Conservation (phyloP, 371 early-diverging fungal genomes). For the Thermomucor indicae-seudaticae region DNA sequence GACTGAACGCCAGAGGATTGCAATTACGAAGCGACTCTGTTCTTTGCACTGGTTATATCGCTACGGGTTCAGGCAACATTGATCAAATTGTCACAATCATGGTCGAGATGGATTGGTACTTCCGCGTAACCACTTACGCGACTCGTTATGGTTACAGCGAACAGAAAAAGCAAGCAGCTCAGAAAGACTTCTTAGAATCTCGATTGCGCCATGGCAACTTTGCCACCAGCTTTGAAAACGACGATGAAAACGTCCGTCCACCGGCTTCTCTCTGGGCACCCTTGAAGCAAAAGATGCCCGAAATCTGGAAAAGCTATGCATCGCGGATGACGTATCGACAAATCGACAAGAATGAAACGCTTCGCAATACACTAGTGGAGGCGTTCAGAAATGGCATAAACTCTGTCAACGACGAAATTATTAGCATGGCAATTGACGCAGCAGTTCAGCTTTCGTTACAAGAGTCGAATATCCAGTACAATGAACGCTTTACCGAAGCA, state of each 20-base stretch:
- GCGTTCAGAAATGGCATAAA: neutral
- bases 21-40: conserved; percentile 2
- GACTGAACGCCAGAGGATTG: neutral
- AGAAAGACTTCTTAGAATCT: neutral
- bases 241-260: neutral
- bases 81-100: conserved; percentile 4
- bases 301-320: neutral
- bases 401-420: neutral
- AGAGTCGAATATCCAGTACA: neutral
- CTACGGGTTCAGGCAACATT: neutral
- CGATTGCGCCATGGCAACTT: neutral
- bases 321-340: neutral
- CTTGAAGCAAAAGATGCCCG: neutral
- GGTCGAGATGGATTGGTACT: conserved; percentile 11
- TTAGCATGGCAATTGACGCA: neutral
- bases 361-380: neutral
- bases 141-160: neutral
- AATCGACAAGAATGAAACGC: neutral
- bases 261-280: neutral
- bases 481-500: neutral
- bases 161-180: neutral
- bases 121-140: conserved; percentile 5
- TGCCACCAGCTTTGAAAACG: neutral
- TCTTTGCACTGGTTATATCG: conserved; percentile 2
- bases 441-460: neutral